Base-by-base conservation (phyloP, 148 eudicot genomes). In the Hydrangea macrophylla region DNA sequence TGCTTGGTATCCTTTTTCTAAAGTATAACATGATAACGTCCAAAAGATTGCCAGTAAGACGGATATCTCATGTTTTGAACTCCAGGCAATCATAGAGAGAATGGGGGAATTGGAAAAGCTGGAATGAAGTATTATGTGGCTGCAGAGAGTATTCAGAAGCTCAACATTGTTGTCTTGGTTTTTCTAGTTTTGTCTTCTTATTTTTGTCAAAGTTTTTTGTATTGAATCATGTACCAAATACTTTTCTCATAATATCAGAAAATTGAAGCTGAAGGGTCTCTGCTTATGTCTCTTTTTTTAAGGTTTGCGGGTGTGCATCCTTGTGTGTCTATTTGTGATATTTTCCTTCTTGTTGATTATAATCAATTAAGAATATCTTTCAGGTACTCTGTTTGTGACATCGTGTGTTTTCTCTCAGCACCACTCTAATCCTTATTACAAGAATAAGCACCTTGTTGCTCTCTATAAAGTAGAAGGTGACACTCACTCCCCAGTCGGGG, bases 61-160 rank as follows among this genome's bases (percentile, higher is more conserved):
- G 2, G 22, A 5, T 18, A 2, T 48, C n/a, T 3, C 33, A n/a
- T n/a, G 5, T 55, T 68, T 58, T 53, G 12, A 3, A 0, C 60
- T 77, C 50, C 83, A 90, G 96, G 93, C 93, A 10, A 90, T 90
- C 44, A 88, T 88, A 44, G 93, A 76, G 61, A 76, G 81, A 77
- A 90, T 90, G 96, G 96, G 96, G 26, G 96, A 90, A 71, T 60
- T 90, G 78, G 93, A 88, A 77, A 90, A 90, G 71, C 90, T 80
- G 15, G 96, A 90, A 37, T 90, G 70, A 80, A 55, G 27, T 42
- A 50, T 75, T 30, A 37, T 44, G 53, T 17, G 17, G 53, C 53
- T 15, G 53, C 51, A 48, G n/a, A n/a, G n/a, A n/a, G 53, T 48
- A 22, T 48, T 48, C 53, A 5, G 53, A 18, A 48, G 15, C 2